phyloP scores from a whole-genome alignment of 257 asterid species.

The Solanum raphanifolium region DNA sequence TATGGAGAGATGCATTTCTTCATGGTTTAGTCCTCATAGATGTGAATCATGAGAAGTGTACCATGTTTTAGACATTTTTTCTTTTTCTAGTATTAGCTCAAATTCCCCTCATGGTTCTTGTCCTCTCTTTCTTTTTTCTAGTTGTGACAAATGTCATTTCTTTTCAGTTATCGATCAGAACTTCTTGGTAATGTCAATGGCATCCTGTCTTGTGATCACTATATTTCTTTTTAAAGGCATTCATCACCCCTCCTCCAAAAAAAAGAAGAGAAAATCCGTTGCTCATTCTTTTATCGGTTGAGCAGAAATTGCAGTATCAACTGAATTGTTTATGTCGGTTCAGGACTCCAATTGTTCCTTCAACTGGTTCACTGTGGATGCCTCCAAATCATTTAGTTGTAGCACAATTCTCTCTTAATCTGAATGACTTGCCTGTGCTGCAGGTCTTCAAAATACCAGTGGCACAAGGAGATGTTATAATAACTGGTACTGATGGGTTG shows the following conservation, averaged over 20 bases:
- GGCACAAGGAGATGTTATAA: slow-evolving; percentile 90
- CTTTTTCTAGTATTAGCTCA: background rate
- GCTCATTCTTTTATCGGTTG: background rate
- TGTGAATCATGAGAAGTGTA: background rate
- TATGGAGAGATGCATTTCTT: background rate
- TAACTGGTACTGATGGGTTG: slow-evolving; percentile 95
- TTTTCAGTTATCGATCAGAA: background rate
- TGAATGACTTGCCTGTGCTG: slow-evolving; percentile 10
- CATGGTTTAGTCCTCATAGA: background rate
- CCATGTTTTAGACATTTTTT: background rate
- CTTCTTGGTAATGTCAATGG: background rate
- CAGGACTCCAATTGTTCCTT: background rate
- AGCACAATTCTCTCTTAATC: background rate
- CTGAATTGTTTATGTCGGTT: background rate
- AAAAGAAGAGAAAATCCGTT: background rate
- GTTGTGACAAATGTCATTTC: background rate
- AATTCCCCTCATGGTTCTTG: background rate
- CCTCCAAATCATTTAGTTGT: background rate
- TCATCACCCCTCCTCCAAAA: background rate
- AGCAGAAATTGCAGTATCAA: background rate
- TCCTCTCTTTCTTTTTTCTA: background rate
- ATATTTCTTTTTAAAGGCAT: background rate
- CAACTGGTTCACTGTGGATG: background rate
- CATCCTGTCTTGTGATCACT: background rate
- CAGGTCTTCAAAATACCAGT: slow-evolving; percentile 80